Conservation (phyloP, 768 basidiomycete species). For the Plicaturopsis crispa region DNA sequence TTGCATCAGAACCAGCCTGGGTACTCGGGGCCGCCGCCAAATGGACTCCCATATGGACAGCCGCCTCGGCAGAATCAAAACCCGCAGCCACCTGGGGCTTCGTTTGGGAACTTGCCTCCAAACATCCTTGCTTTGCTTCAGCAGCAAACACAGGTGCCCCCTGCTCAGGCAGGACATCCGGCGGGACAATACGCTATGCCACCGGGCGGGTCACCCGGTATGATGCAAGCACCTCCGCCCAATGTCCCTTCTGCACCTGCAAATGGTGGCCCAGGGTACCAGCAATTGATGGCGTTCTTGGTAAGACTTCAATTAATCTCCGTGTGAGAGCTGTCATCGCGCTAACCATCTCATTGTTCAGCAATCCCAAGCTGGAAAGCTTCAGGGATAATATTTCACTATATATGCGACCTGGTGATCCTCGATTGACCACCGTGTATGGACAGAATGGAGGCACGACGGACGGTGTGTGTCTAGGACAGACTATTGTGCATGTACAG, state of each 20-base stretch:
- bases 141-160: slow-evolving; percentile 32
- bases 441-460: too few species aligned
- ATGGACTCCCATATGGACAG: too few species aligned
- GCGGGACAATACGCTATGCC: slow-evolving; percentile 2
- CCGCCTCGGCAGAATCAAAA: slow-evolving; percentile 25
- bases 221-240: slow-evolving; percentile 18
- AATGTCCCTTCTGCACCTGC: slow-evolving; percentile 32
- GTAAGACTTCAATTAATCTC: slow-evolving; percentile 28
- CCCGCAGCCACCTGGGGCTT: slow-evolving; percentile 23
- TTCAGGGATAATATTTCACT: too few species aligned
- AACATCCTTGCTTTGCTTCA: slow-evolving; percentile 66
- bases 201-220: slow-evolving; percentile 7
- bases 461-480: too few species aligned
- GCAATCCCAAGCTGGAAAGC: too few species aligned
- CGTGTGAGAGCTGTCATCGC: too few species aligned
- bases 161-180: slow-evolving; percentile 20
- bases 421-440: too few species aligned
- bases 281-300: slow-evolving; percentile 64
- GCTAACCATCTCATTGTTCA: too few species aligned
- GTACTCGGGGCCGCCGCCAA: slow-evolving; percentile 14
- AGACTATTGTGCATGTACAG: too few species aligned
- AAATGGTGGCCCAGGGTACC: slow-evolving; percentile 39
- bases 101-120: slow-evolving; percentile 44
- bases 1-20: slow-evolving; percentile 21
- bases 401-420: too few species aligned